Evolutionary conservation across 495 filamentous ascomycete species (phyloP).

Genomic region (Hypoxylon intermedium): DNA sequence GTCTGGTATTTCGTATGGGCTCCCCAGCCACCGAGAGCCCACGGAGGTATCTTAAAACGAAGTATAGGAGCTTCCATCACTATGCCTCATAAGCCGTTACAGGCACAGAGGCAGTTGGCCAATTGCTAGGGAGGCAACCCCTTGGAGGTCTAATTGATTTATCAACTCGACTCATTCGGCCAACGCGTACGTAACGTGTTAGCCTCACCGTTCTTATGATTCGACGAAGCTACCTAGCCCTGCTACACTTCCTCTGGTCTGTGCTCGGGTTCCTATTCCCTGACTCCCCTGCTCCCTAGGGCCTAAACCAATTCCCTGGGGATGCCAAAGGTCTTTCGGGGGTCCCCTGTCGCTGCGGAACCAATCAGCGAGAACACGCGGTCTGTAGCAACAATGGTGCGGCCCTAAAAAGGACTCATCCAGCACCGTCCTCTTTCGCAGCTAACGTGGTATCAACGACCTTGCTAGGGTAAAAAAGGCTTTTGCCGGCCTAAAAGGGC

Average conservation of each 20-base stretch:
- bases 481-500: constrained; percentile 36
- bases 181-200: constrained; percentile 6
- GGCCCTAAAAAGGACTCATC: constrained; percentile 23
- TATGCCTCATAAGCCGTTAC: constrained; percentile 7
- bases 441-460: constrained; percentile 33
- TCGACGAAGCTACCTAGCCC: constrained; percentile 7
- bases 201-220: constrained; percentile 20
- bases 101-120: neutral
- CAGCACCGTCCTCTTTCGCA: constrained; percentile 29
- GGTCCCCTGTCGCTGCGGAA: constrained; percentile 22
- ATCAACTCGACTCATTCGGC: constrained; percentile 12
- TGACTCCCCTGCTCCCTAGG: too few relatives aligned
- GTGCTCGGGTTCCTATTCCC: constrained; percentile 20
- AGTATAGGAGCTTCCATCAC: neutral
- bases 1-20: constrained; percentile 7
- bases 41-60: neutral
- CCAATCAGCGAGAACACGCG: constrained; percentile 31
- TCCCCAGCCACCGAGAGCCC: constrained; percentile 24
- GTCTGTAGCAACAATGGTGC: constrained; percentile 26
- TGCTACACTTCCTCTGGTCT: constrained; percentile 21
- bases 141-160: constrained; percentile 5
- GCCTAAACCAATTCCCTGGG: constrained; percentile 17
- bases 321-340: constrained; percentile 20
- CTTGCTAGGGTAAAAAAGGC: constrained; percentile 25
- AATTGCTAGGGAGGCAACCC: constrained; percentile 7